A percentile compares a stretch with the other conserved stretches of the same genome.
Conservation (phyloP, 257 asterid species). For the Fraxinus cuspidata region DNA sequence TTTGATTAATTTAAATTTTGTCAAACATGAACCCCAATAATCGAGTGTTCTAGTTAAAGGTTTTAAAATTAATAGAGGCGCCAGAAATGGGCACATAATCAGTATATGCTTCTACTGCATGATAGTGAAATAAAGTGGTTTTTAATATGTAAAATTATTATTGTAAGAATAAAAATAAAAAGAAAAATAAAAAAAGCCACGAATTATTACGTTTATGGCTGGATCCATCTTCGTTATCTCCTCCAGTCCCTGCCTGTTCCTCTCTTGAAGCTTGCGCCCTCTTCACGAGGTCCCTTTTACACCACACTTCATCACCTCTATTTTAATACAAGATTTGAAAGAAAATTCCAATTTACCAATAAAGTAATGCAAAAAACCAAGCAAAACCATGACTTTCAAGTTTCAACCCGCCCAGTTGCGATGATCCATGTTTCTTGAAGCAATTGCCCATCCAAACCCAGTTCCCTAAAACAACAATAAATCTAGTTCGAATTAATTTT, state of each 20-base stretch:
- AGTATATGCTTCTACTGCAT: neutral
- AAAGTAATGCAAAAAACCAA: constrained; percentile 41
- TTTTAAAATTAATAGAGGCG: neutral
- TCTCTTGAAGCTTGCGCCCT: constrained; percentile 56
- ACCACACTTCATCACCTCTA: constrained; percentile 12
- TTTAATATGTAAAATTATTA: neutral
- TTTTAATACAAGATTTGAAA: neutral
- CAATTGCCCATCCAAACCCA: constrained; percentile 26
- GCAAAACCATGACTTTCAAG: constrained; percentile 25
- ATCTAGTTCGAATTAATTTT: neutral
- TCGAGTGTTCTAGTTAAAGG: neutral
- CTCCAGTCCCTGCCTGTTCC: constrained; percentile 39
- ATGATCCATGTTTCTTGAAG: constrained; percentile 40
- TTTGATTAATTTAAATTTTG: neutral
- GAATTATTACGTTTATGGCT: constrained; percentile 30
- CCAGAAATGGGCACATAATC: neutral
- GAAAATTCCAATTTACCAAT: neutral
- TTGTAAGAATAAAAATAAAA: neutral
- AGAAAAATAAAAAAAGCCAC: neutral
- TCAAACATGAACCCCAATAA: neutral
- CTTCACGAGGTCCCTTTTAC: constrained; percentile 37
- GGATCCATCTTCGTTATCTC: constrained; percentile 41
- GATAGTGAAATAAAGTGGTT: neutral
- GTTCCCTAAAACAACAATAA: neutral
- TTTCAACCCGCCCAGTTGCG: constrained; percentile 37